These are phyloP conservation scores for Carex myosuroides DNA, from an alignment of 176 grass and related monocot genomes.

Conservation along the genomic window DNA sequence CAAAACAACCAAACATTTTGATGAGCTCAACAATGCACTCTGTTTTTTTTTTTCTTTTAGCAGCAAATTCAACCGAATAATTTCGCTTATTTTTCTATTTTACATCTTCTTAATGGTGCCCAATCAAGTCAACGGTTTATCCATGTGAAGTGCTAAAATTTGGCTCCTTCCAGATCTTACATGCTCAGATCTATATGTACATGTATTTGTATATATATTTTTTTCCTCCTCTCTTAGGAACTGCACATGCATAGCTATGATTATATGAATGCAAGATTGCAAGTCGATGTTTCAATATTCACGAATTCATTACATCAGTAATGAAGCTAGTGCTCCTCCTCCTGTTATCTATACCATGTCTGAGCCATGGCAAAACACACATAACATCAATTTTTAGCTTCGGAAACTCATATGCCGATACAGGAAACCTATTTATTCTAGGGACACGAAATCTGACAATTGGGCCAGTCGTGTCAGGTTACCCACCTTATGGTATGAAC, in stretches of 20 bases:
- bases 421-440: constrained; percentile 3
- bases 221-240: not conserved
- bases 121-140: not conserved
- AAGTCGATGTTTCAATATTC: too few relatives aligned
- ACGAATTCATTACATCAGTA: too few relatives aligned
- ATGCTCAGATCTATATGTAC: too few relatives aligned
- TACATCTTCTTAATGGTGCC: too few relatives aligned
- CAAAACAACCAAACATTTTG: too few relatives aligned
- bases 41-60: not conserved
- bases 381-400: constrained; percentile 67
- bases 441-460: not conserved
- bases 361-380: not conserved
- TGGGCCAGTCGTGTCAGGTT: not conserved
- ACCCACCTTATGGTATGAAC: constrained; percentile 32
- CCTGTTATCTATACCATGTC: too few relatives aligned
- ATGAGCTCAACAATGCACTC: not conserved
- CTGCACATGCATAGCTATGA: not conserved
- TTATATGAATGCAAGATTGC: not conserved
- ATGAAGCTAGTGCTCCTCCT: too few relatives aligned
- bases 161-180: too few relatives aligned
- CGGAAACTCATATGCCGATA: constrained; percentile 36
- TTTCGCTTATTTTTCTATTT: too few relatives aligned
- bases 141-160: not conserved
- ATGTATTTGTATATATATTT: not conserved
- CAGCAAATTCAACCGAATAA: not conserved